These are phyloP conservation scores for Auxenochlorella protothecoides DNA, from an alignment of 139 green algal genomes.

Conservation along the genomic window DNA sequence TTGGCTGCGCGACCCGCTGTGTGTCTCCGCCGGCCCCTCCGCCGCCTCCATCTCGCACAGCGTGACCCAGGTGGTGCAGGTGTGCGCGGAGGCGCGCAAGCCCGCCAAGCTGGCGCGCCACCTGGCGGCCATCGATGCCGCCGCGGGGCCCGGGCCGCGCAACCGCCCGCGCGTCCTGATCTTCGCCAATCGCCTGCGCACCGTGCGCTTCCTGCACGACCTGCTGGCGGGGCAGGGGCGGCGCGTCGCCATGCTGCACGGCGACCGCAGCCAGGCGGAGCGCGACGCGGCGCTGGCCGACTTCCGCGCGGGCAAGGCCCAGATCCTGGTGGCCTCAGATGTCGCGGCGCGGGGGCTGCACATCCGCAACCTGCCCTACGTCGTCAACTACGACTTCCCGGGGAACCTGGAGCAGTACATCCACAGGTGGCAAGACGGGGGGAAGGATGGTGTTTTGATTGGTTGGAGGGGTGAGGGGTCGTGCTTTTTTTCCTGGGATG, in stretches of 20 bases:
- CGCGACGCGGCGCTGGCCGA: constrained; percentile 50
- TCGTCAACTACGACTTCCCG: constrained; percentile 89
- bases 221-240: constrained; percentile 19
- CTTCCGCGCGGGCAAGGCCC: constrained; percentile 58
- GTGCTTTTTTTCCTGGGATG: no score
- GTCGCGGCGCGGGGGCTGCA: constrained; percentile 73
- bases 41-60: constrained; percentile 51
- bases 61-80: constrained; percentile 79
- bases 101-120: constrained; percentile 65
- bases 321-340: constrained; percentile 76
- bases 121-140: constrained; percentile 29
- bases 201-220: constrained; percentile 34
- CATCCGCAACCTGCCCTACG: constrained; percentile 63
- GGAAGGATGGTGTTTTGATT: no score
- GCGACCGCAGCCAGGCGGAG: constrained; percentile 61
- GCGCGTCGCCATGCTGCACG: constrained; percentile 58
- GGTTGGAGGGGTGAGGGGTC: no score
- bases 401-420: constrained; percentile 77
- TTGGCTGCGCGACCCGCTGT: constrained; percentile 38
- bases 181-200: constrained; percentile 65
- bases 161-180: constrained; percentile 64
- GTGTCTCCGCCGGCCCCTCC: constrained; percentile 3
- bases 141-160: constrained; percentile 17
- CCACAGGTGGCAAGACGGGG: constrained; percentile 41
- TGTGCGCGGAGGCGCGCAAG: constrained; percentile 75